A percentile compares a stretch with the other conserved stretches of the same genome.
Evolutionary conservation across 257 asterid genomes (phyloP).

Genomic region (Lithospermum erythrorhizon): DNA sequence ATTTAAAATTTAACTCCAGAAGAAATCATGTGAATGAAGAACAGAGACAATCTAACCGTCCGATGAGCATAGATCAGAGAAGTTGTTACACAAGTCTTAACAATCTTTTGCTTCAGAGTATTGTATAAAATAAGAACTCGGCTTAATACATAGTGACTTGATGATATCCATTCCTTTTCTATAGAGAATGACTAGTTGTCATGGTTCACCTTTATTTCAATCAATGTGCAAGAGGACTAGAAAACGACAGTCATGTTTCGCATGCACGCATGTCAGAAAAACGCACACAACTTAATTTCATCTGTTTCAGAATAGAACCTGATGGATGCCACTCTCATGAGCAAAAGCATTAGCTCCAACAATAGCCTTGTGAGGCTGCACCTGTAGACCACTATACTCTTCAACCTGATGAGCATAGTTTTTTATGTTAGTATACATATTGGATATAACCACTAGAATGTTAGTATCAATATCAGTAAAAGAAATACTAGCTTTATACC

Average conservation of each 20-base stretch:
- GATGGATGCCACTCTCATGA: conserved; percentile 99
- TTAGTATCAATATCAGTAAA: background rate
- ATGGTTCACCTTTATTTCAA: background rate
- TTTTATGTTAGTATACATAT: conserved; percentile 8
- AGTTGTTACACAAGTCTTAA: too few species aligned
- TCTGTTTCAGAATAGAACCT: conserved; percentile 20
- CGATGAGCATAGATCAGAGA: too few species aligned
- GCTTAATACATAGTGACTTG: too few species aligned
- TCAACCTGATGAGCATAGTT: conserved; percentile 51
- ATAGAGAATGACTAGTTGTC: background rate
- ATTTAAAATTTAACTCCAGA: too few species aligned
- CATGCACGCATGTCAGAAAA: background rate
- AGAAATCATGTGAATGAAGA: too few species aligned
- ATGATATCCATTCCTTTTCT: background rate
- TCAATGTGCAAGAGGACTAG: background rate
- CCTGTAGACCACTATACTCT: conserved; percentile 79
- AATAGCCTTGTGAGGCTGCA: conserved; percentile 97
- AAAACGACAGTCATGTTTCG: background rate
- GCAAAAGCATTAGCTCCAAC: conserved; percentile 99
- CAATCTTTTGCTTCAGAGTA: background rate
- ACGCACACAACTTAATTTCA: conserved; percentile 47
- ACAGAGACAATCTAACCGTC: too few species aligned
- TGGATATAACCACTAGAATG: conserved; percentile 4
- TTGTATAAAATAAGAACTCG: background rate
- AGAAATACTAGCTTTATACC: conserved; percentile 28